phyloP scores from a whole-genome alignment of 192 early-diverging fungal species.

The Entophlyctis luteolus region DNA sequence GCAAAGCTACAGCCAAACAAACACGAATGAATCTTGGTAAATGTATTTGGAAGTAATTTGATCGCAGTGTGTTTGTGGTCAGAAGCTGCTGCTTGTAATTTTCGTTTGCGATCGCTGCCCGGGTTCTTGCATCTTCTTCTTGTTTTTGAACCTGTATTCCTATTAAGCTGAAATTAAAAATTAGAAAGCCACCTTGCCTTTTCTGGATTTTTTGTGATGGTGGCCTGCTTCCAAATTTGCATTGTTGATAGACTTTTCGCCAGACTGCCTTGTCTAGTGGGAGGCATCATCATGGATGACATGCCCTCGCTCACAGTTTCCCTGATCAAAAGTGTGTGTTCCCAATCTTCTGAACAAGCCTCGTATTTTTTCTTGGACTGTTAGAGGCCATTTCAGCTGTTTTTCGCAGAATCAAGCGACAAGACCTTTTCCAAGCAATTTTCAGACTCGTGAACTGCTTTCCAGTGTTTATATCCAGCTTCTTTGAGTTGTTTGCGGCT shows the following conservation, averaged over 20 bases:
- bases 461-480: constrained; percentile 68
- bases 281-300: constrained; percentile 19
- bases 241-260: constrained; percentile 51
- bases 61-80: constrained; percentile 68
- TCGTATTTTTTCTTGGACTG: constrained; percentile 79
- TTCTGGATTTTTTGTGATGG: constrained; percentile 29
- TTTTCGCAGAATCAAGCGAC: background rate
- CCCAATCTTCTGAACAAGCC: constrained; percentile 77
- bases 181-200: constrained; percentile 48
- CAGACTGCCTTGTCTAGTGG: constrained; percentile 39
- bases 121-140: constrained; percentile 84
- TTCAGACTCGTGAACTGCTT: constrained; percentile 74
- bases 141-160: constrained; percentile 58
- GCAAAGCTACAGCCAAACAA: background rate
- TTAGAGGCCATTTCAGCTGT: background rate
- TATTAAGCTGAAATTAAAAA: background rate
- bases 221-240: constrained; percentile 37
- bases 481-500: constrained; percentile 84
- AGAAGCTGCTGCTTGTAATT: constrained; percentile 77
- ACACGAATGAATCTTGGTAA: constrained; percentile 81
- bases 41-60: constrained; percentile 74
- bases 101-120: constrained; percentile 76
- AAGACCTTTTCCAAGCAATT: constrained; percentile 74
- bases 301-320: constrained; percentile 22
- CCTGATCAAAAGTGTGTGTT: constrained; percentile 50